These are phyloP conservation scores for Friedmanniomyces endolithicus DNA, from an alignment of 495 filamentous ascomycete species.

Conservation along the genomic window DNA sequence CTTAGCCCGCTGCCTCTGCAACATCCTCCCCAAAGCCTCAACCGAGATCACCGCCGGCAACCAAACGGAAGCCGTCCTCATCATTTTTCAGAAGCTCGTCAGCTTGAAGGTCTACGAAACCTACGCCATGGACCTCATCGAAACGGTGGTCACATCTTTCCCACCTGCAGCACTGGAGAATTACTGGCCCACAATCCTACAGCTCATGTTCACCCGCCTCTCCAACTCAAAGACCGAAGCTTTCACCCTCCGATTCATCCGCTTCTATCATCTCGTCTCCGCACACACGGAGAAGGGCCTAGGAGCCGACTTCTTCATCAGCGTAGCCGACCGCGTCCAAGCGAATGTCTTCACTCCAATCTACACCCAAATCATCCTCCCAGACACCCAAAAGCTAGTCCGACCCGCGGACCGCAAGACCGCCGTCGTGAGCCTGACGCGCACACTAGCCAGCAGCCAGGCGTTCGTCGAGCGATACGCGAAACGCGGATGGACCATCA, in stretches of 20 bases:
- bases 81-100: conserved; percentile 84
- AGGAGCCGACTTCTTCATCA: conserved; percentile 80
- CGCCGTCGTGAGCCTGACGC: conserved; percentile 82
- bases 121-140: conserved; percentile 79
- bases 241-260: conserved; percentile 68
- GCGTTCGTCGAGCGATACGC: conserved; percentile 61
- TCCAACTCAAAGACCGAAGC: conserved; percentile 66
- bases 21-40: conserved; percentile 66
- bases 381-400: conserved; percentile 73
- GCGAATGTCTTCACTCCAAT: conserved; percentile 66
- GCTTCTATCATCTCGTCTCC: conserved; percentile 84
- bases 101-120: conserved; percentile 59
- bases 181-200: conserved; percentile 69
- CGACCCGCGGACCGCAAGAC: conserved; percentile 83
- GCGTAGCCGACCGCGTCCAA: conserved; percentile 67
- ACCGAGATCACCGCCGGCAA: conserved; percentile 59
- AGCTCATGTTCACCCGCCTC: conserved; percentile 70
- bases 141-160: conserved; percentile 60
- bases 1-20: conserved; percentile 67
- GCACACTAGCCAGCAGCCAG: conserved; percentile 69
- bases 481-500: conserved; percentile 80
- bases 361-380: conserved; percentile 74
- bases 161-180: conserved; percentile 57
- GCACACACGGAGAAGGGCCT: conserved; percentile 62
- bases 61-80: conserved; percentile 66